A percentile compares a stretch with the other conserved stretches of the same genome.
Conservation (phyloP, 768 basidiomycete species). For the Naganishia randhawae region DNA sequence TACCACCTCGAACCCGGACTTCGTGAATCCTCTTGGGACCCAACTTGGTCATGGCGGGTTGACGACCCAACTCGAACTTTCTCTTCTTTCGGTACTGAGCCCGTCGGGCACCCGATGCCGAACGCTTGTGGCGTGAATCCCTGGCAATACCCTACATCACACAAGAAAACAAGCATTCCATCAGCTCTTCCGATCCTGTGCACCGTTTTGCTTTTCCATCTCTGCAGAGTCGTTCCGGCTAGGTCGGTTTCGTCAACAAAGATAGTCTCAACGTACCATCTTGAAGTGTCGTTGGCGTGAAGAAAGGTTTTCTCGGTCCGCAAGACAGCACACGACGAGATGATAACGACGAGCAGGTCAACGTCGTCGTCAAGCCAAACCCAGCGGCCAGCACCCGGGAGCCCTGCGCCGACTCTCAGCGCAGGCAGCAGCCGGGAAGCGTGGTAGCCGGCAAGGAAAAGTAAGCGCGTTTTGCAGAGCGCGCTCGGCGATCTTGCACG, state of each 20-base stretch:
- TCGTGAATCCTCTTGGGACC: conserved; percentile 91
- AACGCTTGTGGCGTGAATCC: conserved; percentile 94
- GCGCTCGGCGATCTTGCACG: background rate
- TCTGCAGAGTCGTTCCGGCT: background rate
- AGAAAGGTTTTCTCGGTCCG: conserved; percentile 16
- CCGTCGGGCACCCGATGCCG: conserved; percentile 63
- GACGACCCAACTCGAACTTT: conserved; percentile 99
- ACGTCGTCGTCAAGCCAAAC: conserved; percentile 7
- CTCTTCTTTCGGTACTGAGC: conserved; percentile 85
- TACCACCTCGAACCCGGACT: conserved; percentile 93
- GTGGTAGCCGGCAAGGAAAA: background rate
- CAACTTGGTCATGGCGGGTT: conserved; percentile 94
- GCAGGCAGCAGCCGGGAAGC: background rate
- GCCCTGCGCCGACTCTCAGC: background rate
- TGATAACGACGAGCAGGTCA: background rate
- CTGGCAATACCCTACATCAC: conserved; percentile 75
- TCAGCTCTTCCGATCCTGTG: conserved; percentile 6
- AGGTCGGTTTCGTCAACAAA: conserved; percentile 4
- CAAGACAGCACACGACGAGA: background rate
- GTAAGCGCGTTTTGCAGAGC: too few relatives aligned
- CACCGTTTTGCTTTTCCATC: background rate
- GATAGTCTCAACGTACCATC: conserved; percentile 18
- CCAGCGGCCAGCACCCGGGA: background rate
- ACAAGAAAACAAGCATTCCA: background rate
- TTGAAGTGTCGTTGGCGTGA: conserved; percentile 24